Percentiles rank a stretch among this genome's conserved stretches.
These are phyloP conservation scores for Plectranthus barbatus DNA, from an alignment of 257 asterid species.

Conservation along the genomic window DNA sequence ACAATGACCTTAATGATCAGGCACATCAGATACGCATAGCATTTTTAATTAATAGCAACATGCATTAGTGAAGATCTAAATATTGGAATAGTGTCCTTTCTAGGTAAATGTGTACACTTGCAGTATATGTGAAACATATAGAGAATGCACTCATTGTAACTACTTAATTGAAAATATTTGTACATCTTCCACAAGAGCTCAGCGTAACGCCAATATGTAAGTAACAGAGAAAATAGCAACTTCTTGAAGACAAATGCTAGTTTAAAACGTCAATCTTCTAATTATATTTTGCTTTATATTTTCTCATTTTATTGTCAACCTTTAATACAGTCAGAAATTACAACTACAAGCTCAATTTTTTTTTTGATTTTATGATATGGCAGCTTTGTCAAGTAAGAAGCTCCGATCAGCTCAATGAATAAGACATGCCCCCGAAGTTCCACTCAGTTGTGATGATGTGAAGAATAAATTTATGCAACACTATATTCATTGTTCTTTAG, in stretches of 20 bases:
- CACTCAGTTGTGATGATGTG: neutral
- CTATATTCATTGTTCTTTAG: neutral
- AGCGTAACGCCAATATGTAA: neutral
- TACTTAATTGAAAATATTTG: neutral
- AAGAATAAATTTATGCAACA: neutral
- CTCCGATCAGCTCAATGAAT: neutral
- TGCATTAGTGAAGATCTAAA: neutral
- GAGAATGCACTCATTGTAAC: neutral
- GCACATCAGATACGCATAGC: neutral
- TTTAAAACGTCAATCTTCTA: slow-evolving; percentile 6
- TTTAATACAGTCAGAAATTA: neutral
- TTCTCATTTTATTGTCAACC: neutral
- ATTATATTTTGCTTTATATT: neutral
- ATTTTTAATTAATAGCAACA: neutral
- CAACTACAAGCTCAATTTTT: neutral
- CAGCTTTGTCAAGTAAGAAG: neutral
- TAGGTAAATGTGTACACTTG: neutral
- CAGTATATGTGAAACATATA: neutral
- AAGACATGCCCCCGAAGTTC: neutral
- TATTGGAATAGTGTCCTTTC: neutral
- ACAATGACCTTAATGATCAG: neutral
- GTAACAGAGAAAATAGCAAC: neutral
- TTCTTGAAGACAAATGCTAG: slow-evolving; percentile 1
- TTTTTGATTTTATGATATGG: no score
- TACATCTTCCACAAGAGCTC: neutral